Percentiles rank a stretch among this genome's conserved stretches.
phyloP scores from a whole-genome alignment of 2,329 filamentous ascomycete genomes.

The Didymella lethalis region DNA sequence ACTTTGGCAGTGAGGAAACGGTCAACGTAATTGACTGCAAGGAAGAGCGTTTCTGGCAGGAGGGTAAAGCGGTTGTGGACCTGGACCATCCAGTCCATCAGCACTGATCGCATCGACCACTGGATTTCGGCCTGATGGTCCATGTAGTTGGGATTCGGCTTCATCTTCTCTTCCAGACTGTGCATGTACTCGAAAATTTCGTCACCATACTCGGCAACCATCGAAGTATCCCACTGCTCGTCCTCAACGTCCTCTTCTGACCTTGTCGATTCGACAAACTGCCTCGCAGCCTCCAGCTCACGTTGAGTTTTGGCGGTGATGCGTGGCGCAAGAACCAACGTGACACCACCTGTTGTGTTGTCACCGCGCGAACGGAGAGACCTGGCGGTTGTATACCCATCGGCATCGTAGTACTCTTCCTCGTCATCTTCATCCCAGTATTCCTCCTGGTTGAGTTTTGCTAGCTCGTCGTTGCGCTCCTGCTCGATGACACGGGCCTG shows the following conservation, averaged over 20 bases:
- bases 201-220: conserved; percentile 96
- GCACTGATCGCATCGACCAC: conserved; percentile 96
- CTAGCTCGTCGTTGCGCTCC: conserved; percentile 48
- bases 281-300: conserved; percentile 74
- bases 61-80: conserved; percentile 92
- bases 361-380: conserved; percentile 80
- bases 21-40: conserved; percentile 96
- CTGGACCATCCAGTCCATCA: conserved; percentile 98
- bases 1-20: conserved; percentile 95
- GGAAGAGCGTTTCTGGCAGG: conserved; percentile 92
- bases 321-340: conserved; percentile 74
- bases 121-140: conserved; percentile 95
- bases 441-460: conserved; percentile 67
- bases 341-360: conserved; percentile 71
- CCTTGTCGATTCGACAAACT: conserved; percentile 71
- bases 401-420: conserved; percentile 76
- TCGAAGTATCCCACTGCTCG: conserved; percentile 90
- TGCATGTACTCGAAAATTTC: conserved; percentile 96
- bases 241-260: conserved; percentile 82
- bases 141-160: conserved; percentile 95
- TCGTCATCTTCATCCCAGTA: conserved; percentile 78
- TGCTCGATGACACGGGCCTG: conserved; percentile 48
- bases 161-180: conserved; percentile 84
- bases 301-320: conserved; percentile 72
- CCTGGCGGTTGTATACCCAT: conserved; percentile 76